Conservation (phyloP, 2,329 filamentous ascomycete genomes). For the Beauveria varroae region DNA sequence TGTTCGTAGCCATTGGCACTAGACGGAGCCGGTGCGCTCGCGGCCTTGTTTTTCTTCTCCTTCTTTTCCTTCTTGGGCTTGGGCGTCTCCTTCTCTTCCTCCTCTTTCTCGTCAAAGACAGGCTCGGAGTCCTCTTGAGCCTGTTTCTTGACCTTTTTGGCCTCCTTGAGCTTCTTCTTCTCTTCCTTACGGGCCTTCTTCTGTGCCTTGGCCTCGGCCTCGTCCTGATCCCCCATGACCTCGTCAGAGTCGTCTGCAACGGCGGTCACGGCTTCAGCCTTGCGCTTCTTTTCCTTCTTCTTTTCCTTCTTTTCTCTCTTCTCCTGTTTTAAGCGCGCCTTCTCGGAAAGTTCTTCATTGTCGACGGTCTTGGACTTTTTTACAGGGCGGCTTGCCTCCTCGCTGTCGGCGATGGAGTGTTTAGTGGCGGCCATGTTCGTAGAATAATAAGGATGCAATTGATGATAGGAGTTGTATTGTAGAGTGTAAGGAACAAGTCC, state of each 20-base stretch:
- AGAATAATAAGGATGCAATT: neutral
- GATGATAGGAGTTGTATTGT: neutral
- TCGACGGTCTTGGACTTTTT: conserved; percentile 34
- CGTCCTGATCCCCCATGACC: conserved; percentile 26
- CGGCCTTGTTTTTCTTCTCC: conserved; percentile 20
- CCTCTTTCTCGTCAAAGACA: conserved; percentile 10
- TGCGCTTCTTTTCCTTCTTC: conserved; percentile 26
- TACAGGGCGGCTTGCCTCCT: conserved; percentile 25
- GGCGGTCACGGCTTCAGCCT: conserved; percentile 17
- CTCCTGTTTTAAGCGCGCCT: conserved; percentile 31
- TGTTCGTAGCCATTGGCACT: conserved; percentile 46
- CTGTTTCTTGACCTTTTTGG: conserved; percentile 24
- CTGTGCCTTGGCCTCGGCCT: conserved; percentile 22
- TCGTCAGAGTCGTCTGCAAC: conserved; percentile 17
- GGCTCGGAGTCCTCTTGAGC: conserved; percentile 14
- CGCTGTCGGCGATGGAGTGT: conserved; percentile 29
- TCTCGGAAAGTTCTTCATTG: conserved; percentile 20
- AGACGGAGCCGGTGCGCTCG: conserved; percentile 15
- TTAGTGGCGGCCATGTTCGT: conserved; percentile 33
- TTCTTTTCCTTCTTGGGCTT: conserved; percentile 27
- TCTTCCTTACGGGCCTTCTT: conserved; percentile 21
- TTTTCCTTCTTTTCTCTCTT: conserved; percentile 30
- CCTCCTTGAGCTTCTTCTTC: conserved; percentile 20
- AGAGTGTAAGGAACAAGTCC: neutral
- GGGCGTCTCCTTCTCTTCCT: conserved; percentile 18